These are phyloP conservation scores for Tetracentron sinense DNA, from an alignment of 164 flowering plant species.

Conservation along the genomic window DNA sequence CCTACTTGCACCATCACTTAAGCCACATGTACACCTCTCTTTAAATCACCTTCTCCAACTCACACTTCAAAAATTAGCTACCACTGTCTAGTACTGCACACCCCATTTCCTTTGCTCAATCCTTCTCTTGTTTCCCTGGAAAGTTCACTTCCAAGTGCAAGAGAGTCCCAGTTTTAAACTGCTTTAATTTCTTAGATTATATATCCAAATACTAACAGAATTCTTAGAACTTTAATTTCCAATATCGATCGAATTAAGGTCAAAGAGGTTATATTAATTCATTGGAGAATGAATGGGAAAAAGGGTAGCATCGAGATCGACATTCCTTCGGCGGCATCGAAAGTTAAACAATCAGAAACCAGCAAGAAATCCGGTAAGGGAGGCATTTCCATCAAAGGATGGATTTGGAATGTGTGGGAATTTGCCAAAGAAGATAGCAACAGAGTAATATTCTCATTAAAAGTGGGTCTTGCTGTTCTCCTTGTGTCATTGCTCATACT, in stretches of 20 bases:
- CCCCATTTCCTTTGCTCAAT: not conserved
- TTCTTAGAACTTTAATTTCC: too few species aligned
- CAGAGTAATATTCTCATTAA: slow-evolving; percentile 61
- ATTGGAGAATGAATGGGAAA: slow-evolving; percentile 63
- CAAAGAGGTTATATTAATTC: not conserved
- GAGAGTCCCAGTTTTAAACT: too few species aligned
- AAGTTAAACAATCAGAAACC: slow-evolving; percentile 9
- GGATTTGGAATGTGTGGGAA: slow-evolving; percentile 45
- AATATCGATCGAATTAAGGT: not conserved
- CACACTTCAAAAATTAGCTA: not conserved
- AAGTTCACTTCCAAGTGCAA: not conserved
- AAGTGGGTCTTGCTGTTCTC: slow-evolving; percentile 76
- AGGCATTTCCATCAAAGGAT: slow-evolving; percentile 24
- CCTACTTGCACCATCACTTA: slow-evolving; percentile 36
- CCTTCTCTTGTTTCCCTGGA: not conserved
- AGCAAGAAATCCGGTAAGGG: slow-evolving; percentile 16
- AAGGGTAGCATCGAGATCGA: slow-evolving; percentile 41
- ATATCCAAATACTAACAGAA: too few species aligned
- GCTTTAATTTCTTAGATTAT: too few species aligned
- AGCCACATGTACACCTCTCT: slow-evolving; percentile 17
- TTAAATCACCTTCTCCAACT: slow-evolving; percentile 23
- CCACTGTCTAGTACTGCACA: too few species aligned
- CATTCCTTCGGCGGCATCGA: slow-evolving; percentile 20
- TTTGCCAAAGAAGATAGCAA: slow-evolving; percentile 62
- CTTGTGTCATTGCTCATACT: slow-evolving; percentile 74